phyloP scores from a whole-genome alignment of 129 eudicot genomes.

The Lonicera japonica region DNA sequence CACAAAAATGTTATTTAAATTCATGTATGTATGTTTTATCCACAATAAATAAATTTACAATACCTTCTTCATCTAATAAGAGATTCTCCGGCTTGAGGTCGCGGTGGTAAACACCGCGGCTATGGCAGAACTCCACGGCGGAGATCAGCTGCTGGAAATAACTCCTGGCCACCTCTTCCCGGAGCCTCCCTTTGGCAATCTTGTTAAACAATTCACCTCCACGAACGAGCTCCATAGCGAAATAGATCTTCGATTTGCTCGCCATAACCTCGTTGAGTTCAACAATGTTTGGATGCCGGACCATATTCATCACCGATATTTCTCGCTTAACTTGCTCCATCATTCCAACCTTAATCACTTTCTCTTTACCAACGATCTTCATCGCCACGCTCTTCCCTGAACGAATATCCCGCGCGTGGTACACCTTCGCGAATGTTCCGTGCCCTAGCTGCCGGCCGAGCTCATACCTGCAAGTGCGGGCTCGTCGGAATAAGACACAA shows the following conservation, averaged over 20 bases:
- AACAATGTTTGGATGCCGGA: slow-evolving; percentile 14
- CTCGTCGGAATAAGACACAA: too few species aligned
- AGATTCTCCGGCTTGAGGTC: slow-evolving; percentile 19
- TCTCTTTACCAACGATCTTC: slow-evolving; percentile 18
- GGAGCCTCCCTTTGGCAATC: slow-evolving; percentile 4
- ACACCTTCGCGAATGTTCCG: slow-evolving; percentile 22
- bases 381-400: slow-evolving; percentile 17
- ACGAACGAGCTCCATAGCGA: slow-evolving; percentile 21
- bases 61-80: slow-evolving; percentile 13
- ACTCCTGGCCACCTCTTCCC: slow-evolving; percentile 10
- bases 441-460: slow-evolving; percentile 15
- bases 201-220: slow-evolving; percentile 18
- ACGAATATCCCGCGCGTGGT: slow-evolving; percentile 7
- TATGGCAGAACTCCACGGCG: slow-evolving; percentile 20
- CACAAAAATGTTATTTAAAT: too few species aligned
- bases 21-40: too few species aligned
- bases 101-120: slow-evolving; percentile 17
- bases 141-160: slow-evolving; percentile 18
- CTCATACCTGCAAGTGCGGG: slow-evolving; percentile 18
- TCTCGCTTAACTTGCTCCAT: slow-evolving; percentile 22
- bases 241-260: slow-evolving; percentile 16
- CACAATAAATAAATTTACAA: too few species aligned
- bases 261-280: slow-evolving; percentile 18
- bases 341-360: slow-evolving; percentile 16
- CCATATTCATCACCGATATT: slow-evolving; percentile 20